These are phyloP conservation scores for Mollisiaceae sp. DNA, from an alignment of 2,329 filamentous ascomycete species.

Conservation along the genomic window DNA sequence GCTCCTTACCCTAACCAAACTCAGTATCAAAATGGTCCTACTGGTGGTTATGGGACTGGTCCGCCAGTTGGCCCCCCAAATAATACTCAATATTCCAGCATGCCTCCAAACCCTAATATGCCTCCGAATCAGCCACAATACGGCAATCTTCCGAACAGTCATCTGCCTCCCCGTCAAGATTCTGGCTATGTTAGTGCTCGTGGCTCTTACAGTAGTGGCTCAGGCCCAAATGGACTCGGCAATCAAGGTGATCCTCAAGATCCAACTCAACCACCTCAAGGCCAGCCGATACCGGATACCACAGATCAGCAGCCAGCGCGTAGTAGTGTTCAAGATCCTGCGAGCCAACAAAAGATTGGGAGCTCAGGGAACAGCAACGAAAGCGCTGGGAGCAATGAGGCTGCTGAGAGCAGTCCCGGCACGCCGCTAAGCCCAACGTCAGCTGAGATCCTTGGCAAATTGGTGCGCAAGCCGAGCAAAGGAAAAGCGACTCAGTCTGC, in stretches of 20 bases:
- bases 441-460: conserved; percentile 39
- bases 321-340: background rate
- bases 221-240: conserved; percentile 21
- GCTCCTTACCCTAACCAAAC: conserved; percentile 18
- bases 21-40: conserved; percentile 9
- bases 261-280: conserved; percentile 11
- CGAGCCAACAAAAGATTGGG: background rate
- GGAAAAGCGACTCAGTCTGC: conserved; percentile 24
- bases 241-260: conserved; percentile 15
- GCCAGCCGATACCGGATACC: conserved; percentile 1
- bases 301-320: background rate
- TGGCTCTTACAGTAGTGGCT: conserved; percentile 37
- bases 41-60: conserved; percentile 5
- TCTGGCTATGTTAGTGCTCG: conserved; percentile 40
- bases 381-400: conserved; percentile 9
- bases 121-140: conserved; percentile 18
- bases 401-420: conserved; percentile 11
- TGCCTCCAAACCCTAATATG: conserved; percentile 12
- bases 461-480: conserved; percentile 23
- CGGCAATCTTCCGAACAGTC: conserved; percentile 21
- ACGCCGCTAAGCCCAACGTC: conserved; percentile 38
- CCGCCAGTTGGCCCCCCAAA: conserved; percentile 8
- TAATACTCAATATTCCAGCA: background rate
- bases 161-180: conserved; percentile 36
- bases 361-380: conserved; percentile 1